phyloP scores from a whole-genome alignment of 2,329 filamentous ascomycete genomes.

The Aspergillus spinulosporus region DNA sequence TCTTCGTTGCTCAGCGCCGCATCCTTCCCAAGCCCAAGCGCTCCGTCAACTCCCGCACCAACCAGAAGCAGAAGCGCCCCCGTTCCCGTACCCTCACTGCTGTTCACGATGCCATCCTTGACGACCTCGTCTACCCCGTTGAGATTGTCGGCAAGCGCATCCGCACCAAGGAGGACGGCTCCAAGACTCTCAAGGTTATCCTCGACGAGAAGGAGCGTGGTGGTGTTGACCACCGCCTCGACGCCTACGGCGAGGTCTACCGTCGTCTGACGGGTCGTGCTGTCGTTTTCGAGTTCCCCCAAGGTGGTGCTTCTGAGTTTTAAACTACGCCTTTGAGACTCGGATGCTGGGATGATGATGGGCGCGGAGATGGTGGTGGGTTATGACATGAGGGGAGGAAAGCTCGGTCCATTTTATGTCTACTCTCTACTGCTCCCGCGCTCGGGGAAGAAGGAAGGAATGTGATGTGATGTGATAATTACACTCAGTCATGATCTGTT shows the following conservation, averaged over 20 bases:
- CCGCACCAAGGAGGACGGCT: slow-evolving; percentile 97
- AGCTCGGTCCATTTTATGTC: background rate
- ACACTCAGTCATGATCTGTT: slow-evolving; percentile 24
- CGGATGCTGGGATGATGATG: background rate
- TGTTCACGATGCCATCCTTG: slow-evolving; percentile 97
- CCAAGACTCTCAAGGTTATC: slow-evolving; percentile 98
- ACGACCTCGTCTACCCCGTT: slow-evolving; percentile 98
- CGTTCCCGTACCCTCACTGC: slow-evolving; percentile 96
- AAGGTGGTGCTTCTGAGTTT: slow-evolving; percentile 75
- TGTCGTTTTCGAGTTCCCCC: slow-evolving; percentile 98
- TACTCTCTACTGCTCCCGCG: background rate
- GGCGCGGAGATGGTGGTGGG: background rate
- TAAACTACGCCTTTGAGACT: slow-evolving; percentile 52
- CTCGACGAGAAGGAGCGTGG: slow-evolving; percentile 99
- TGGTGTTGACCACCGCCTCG: slow-evolving; percentile 98
- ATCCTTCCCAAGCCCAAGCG: slow-evolving; percentile 98
- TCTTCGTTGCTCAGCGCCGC: slow-evolving; percentile 98
- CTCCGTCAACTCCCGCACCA: slow-evolving; percentile 93
- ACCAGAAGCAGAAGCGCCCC: slow-evolving; percentile 97
- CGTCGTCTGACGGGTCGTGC: slow-evolving; percentile 93
- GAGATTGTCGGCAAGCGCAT: slow-evolving; percentile 99
- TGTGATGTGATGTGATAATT: slow-evolving; percentile 28
- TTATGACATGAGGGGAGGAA: background rate
- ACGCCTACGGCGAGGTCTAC: slow-evolving; percentile 99
- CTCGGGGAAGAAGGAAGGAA: slow-evolving; percentile 7